Percentiles rank a stretch among this genome's conserved stretches.
Conservation (phyloP, 805 yeast species). For the Candida sonorensis region DNA sequence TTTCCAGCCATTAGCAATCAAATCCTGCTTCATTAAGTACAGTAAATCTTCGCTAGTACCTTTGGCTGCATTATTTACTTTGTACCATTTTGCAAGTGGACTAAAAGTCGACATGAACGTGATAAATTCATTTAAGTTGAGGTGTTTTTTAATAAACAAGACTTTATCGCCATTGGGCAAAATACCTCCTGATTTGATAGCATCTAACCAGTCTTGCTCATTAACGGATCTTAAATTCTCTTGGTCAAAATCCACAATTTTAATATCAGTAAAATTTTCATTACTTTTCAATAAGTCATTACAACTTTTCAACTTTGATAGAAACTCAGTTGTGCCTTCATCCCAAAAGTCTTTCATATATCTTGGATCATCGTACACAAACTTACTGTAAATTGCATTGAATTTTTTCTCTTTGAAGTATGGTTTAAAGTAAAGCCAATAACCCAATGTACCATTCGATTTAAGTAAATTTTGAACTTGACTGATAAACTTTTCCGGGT, state of each 20-base stretch:
- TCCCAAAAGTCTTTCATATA: constrained; percentile 45
- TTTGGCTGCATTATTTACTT: constrained; percentile 7
- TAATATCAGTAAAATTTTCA: constrained; percentile 26
- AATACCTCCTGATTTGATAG: background rate
- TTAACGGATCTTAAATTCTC: background rate
- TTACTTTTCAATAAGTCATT: constrained; percentile 4
- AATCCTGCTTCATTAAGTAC: constrained; percentile 14
- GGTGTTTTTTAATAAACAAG: constrained; percentile 13
- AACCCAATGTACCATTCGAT: constrained; percentile 59
- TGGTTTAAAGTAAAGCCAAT: constrained; percentile 74
- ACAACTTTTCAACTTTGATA: constrained; percentile 24
- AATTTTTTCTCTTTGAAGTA: constrained; percentile 44
- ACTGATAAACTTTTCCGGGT: constrained; percentile 29
- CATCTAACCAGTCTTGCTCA: background rate
- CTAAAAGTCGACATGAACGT: constrained; percentile 19
- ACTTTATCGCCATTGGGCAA: constrained; percentile 4
- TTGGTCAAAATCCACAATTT: constrained; percentile 13
- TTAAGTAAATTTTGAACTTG: constrained; percentile 45
- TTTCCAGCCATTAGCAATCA: constrained; percentile 33
- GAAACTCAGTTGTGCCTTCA: constrained; percentile 36
- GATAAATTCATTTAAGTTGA: constrained; percentile 15
- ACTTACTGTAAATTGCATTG: constrained; percentile 43
- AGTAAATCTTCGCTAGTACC: constrained; percentile 16
- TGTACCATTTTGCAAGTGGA: constrained; percentile 21
- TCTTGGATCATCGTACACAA: constrained; percentile 39